Percentiles rank a stretch among this genome's conserved stretches.
Evolutionary conservation across 345 rosid species (phyloP).

Genomic region (Gossypium thurberi): DNA sequence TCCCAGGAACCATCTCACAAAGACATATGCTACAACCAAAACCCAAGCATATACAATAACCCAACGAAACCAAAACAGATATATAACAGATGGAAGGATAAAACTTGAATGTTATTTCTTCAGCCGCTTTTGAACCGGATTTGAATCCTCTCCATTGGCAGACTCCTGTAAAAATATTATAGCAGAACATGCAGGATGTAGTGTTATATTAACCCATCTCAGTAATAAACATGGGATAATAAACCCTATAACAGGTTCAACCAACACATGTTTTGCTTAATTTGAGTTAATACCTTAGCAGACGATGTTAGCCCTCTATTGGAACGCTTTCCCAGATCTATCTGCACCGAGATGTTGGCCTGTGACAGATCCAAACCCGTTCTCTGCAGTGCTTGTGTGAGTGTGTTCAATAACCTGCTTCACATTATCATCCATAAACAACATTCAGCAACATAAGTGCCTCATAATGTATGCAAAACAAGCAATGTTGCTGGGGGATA

Average conservation of each 20-base stretch:
- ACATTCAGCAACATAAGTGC: neutral
- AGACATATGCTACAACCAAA: conserved; percentile 1
- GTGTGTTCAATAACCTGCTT: conserved; percentile 66
- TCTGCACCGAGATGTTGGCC: conserved; percentile 82
- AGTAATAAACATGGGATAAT: neutral
- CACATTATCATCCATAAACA: conserved; percentile 6
- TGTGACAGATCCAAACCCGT: conserved; percentile 84
- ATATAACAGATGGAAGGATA: neutral
- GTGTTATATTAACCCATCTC: neutral
- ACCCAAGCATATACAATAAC: conserved; percentile 25
- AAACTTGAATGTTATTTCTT: conserved; percentile 26
- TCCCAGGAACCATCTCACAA: neutral
- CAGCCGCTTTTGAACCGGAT: conserved; percentile 65
- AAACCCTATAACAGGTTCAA: neutral
- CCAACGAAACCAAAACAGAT: conserved; percentile 11
- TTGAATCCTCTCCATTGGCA: conserved; percentile 39
- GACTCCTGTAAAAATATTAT: conserved; percentile 26
- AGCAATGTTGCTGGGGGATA: neutral
- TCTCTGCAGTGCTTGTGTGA: conserved; percentile 75
- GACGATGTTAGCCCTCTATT: conserved; percentile 38
- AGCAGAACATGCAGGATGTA: neutral
- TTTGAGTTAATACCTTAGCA: conserved; percentile 36
- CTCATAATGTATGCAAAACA: neutral
- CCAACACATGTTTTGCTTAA: neutral
- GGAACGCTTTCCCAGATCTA: conserved; percentile 72